phyloP scores from a whole-genome alignment of 2,329 filamentous ascomycete genomes.

The Curvularia sp. region DNA sequence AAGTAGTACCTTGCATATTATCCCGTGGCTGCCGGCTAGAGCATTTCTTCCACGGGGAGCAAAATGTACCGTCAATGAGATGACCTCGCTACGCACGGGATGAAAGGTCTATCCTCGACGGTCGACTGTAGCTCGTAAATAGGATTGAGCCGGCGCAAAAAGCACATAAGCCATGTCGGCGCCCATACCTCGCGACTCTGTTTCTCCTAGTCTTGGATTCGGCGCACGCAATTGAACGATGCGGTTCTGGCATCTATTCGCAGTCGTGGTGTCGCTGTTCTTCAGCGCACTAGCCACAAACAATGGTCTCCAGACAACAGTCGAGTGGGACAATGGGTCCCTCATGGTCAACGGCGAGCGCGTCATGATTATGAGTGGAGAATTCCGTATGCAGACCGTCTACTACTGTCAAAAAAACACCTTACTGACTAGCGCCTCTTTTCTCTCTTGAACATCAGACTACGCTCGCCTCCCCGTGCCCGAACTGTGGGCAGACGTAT shows the following conservation, averaged over 20 bases:
- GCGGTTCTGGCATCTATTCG: slow-evolving; percentile 18
- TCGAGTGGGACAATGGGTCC: slow-evolving; percentile 62
- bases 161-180: not conserved
- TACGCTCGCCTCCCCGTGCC: slow-evolving; percentile 63
- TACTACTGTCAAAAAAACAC: not conserved
- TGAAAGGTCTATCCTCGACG: not conserved
- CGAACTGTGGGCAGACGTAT: slow-evolving; percentile 62
- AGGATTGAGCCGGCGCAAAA: not conserved
- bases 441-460: slow-evolving; percentile 29
- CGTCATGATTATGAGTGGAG: slow-evolving; percentile 58
- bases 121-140: not conserved
- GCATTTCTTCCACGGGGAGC: slow-evolving; percentile 11
- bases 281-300: slow-evolving; percentile 30
- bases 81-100: slow-evolving; percentile 1
- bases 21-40: slow-evolving; percentile 1
- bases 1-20: slow-evolving; percentile 22
- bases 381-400: slow-evolving; percentile 52
- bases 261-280: slow-evolving; percentile 17
- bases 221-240: slow-evolving; percentile 9
- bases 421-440: not conserved
- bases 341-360: slow-evolving; percentile 59
- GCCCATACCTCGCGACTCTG: not conserved
- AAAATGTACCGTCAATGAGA: slow-evolving; percentile 22
- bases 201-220: not conserved
- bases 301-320: slow-evolving; percentile 46